A percentile compares a stretch with the other conserved stretches of the same genome.
phyloP scores from a whole-genome alignment of 805 yeast genomes.

The Metschnikowia dekortorum region DNA sequence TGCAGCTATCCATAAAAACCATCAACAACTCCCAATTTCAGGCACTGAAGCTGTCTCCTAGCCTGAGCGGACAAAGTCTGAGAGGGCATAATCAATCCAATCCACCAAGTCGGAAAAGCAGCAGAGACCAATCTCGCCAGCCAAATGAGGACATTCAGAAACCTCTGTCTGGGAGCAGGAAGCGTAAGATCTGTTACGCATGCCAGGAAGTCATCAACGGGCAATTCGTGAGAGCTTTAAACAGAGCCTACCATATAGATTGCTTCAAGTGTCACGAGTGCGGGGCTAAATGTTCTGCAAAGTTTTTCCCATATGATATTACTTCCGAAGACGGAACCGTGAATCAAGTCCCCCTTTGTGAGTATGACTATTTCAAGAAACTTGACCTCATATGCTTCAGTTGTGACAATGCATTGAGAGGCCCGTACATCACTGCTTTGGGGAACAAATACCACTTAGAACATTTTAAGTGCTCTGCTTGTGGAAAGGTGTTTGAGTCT shows the following conservation, averaged over 20 bases:
- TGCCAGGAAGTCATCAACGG: conserved; percentile 44
- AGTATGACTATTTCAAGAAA: conserved; percentile 84
- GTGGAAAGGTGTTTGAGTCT: conserved; percentile 80
- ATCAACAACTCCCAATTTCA: background rate
- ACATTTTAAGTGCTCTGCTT: conserved; percentile 88
- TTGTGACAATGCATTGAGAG: conserved; percentile 82
- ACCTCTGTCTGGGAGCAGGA: conserved; percentile 14
- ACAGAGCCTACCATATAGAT: conserved; percentile 73
- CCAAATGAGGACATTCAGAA: background rate
- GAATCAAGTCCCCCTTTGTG: conserved; percentile 62
- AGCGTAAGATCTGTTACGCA: conserved; percentile 29
- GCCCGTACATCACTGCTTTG: conserved; percentile 90
- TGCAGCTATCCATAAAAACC: background rate
- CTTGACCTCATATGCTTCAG: conserved; percentile 80
- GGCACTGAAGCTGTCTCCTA: background rate
- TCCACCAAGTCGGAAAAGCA: background rate
- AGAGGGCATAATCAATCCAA: background rate
- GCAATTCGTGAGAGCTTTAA: conserved; percentile 84
- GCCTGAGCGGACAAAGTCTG: background rate
- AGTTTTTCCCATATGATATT: conserved; percentile 77
- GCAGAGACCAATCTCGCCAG: background rate
- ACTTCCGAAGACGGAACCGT: conserved; percentile 14
- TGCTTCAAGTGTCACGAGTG: conserved; percentile 89
- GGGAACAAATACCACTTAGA: conserved; percentile 91
- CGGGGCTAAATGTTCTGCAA: conserved; percentile 71